Evolutionary conservation across 257 asterid genomes (phyloP).

Genomic region (Linderniella brevidens): DNA sequence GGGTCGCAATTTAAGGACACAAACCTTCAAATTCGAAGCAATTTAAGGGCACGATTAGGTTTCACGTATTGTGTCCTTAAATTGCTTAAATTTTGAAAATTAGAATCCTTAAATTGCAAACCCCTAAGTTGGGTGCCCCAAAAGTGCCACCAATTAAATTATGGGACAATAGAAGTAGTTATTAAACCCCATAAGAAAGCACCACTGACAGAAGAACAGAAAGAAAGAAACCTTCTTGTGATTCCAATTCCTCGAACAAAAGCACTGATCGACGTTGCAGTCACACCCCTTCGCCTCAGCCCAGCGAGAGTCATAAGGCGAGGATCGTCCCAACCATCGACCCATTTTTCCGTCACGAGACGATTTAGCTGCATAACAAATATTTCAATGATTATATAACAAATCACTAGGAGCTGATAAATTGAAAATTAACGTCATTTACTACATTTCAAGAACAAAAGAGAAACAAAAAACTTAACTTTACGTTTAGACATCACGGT

Average conservation of each 20-base stretch:
- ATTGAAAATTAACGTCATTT: not conserved
- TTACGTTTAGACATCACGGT: slow-evolving; percentile 95
- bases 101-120: too few species aligned
- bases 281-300: slow-evolving; percentile 84
- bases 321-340: slow-evolving; percentile 98
- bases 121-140: too few species aligned
- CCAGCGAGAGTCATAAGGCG: slow-evolving; percentile 94
- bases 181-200: too few species aligned
- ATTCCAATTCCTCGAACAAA: slow-evolving; percentile 92
- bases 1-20: too few species aligned
- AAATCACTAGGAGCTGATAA: too few species aligned
- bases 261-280: slow-evolving; percentile 67
- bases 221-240: slow-evolving; percentile 61
- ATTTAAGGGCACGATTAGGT: too few species aligned
- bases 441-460: not conserved
- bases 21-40: too few species aligned
- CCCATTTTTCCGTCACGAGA: slow-evolving; percentile 80
- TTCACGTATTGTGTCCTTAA: too few species aligned
- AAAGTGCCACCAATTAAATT: too few species aligned
- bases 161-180: too few species aligned
- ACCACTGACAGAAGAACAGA: not conserved
- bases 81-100: too few species aligned
- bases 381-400: not conserved
- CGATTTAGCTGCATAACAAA: slow-evolving; percentile 54
- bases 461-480: slow-evolving; percentile 18